These are phyloP conservation scores for Persicaria tinctoria DNA, from an alignment of 148 eudicot genomes.

Conservation along the genomic window DNA sequence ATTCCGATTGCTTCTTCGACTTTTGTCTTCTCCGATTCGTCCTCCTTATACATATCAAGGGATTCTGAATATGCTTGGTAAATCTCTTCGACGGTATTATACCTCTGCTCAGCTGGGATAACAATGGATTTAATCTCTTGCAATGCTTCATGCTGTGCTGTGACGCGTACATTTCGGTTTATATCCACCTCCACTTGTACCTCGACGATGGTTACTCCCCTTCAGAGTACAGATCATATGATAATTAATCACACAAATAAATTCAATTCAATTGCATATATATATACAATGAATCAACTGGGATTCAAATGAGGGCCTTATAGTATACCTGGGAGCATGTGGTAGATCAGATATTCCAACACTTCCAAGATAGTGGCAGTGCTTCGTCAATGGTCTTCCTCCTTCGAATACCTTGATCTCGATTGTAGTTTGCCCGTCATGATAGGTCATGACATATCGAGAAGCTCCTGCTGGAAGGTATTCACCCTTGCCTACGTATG, in stretches of 20 bases:
- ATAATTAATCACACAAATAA: no score
- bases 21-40: no score
- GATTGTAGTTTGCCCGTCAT: not conserved
- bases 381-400: not conserved
- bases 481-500: not conserved
- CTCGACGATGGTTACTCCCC: not conserved
- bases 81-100: not conserved
- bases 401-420: not conserved
- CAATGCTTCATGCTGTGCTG: not conserved
- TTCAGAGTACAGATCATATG: not conserved
- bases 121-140: not conserved
- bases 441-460: not conserved
- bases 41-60: no score
- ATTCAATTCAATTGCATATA: no score
- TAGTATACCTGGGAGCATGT: not conserved
- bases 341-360: not conserved
- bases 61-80: not conserved
- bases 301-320: no score
- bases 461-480: not conserved
- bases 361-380: slow-evolving; percentile 1
- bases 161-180: not conserved
- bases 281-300: no score
- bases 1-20: no score
- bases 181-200: not conserved
- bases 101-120: not conserved